These are phyloP conservation scores for Diddensiella caesifluorescens DNA, from an alignment of 805 yeast species.

Conservation along the genomic window DNA sequence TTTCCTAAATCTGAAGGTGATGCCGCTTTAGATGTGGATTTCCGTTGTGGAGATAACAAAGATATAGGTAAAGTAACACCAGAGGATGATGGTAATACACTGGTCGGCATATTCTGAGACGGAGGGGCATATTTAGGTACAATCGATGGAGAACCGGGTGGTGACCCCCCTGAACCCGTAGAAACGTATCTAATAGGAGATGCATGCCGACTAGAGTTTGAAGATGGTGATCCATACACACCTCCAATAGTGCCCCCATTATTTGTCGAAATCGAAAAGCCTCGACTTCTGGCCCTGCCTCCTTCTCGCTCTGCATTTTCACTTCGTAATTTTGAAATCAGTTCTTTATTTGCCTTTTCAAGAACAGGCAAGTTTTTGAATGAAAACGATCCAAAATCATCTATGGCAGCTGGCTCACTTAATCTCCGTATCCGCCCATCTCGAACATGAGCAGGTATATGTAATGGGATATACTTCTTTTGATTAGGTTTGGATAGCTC, in stretches of 20 bases:
- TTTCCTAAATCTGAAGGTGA: conserved; percentile 1
- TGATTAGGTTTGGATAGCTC: conserved; percentile 3
- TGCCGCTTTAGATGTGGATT: conserved; percentile 4
- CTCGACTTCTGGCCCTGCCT: conserved; percentile 19
- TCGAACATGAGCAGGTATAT: conserved; percentile 51
- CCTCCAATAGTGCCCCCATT: background rate
- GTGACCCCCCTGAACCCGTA: conserved; percentile 4
- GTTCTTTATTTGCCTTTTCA: conserved; percentile 91
- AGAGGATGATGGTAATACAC: background rate
- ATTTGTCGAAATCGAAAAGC: conserved; percentile 39
- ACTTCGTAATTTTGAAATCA: conserved; percentile 74
- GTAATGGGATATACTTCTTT: conserved; percentile 35
- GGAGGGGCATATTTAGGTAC: conserved; percentile 6
- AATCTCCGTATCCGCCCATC: conserved; percentile 66
- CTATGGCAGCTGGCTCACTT: conserved; percentile 55
- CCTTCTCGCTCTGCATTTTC: conserved; percentile 65
- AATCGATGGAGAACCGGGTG: conserved; percentile 3
- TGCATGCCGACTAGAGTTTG: conserved; percentile 20
- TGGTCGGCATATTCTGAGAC: conserved; percentile 2
- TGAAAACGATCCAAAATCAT: conserved; percentile 83
- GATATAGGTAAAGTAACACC: background rate
- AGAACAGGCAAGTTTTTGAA: conserved; percentile 84
- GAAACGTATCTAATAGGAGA: conserved; percentile 17
- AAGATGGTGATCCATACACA: conserved; percentile 25
- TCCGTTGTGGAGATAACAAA: conserved; percentile 5